These are phyloP conservation scores for California macrophylla DNA, from an alignment of 441 rosid species.

Conservation along the genomic window DNA sequence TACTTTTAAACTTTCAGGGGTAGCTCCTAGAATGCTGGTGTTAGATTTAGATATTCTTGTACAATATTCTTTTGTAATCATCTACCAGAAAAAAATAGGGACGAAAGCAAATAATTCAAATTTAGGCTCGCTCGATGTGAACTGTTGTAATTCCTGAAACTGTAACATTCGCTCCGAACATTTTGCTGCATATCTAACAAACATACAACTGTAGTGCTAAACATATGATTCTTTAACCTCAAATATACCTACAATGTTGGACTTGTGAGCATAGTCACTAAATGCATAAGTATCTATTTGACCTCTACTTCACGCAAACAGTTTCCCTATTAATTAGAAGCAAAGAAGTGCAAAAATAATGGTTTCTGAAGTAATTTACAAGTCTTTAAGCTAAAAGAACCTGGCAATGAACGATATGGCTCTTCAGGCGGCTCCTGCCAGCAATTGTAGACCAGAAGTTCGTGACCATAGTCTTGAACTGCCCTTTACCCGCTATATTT, in stretches of 20 bases:
- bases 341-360: background rate
- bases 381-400: slow-evolving; percentile 36
- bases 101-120: slow-evolving; percentile 13
- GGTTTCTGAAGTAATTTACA: slow-evolving; percentile 12
- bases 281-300: background rate
- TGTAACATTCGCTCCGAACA: background rate
- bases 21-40: background rate
- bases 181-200: no score
- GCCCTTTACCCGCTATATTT: slow-evolving; percentile 38
- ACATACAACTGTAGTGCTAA: background rate
- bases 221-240: background rate
- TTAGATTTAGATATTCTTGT: slow-evolving; percentile 20
- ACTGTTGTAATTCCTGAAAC: background rate
- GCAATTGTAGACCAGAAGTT: slow-evolving; percentile 42
- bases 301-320: background rate
- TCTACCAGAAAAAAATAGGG: slow-evolving; percentile 15
- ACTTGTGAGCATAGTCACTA: background rate
- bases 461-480: slow-evolving; percentile 38
- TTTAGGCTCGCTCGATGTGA: background rate
- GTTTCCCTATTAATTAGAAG: background rate
- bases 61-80: slow-evolving; percentile 17
- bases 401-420: slow-evolving; percentile 46
- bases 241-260: no score
- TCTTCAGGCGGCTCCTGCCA: slow-evolving; percentile 39
- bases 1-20: slow-evolving; percentile 4